A percentile compares a stretch with the other conserved stretches of the same genome.
Evolutionary conservation across 768 basidiomycete genomes (phyloP).

Genomic region (Phallus indusiatus): DNA sequence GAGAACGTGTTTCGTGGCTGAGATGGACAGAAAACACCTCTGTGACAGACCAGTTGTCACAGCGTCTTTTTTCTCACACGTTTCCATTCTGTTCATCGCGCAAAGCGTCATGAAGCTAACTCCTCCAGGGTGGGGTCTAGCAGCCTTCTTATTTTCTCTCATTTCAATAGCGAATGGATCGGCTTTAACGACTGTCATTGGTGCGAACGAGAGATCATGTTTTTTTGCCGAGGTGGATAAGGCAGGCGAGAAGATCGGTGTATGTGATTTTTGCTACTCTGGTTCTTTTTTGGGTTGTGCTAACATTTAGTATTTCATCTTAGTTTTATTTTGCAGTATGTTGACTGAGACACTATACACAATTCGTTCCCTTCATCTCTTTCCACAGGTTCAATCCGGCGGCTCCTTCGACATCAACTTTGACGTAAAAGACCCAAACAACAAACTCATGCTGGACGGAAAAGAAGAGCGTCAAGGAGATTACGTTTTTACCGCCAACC

Average conservation of each 20-base stretch:
- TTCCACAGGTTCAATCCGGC: conserved; percentile 86
- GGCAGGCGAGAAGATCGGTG: conserved; percentile 84
- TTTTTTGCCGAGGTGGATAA: conserved; percentile 98
- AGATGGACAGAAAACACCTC: too few species aligned
- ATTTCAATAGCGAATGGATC: conserved; percentile 29
- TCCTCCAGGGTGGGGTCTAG: conserved; percentile 4
- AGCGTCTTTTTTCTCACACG: too few species aligned
- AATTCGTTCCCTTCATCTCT: not conserved
- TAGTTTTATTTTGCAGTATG: conserved; percentile 98
- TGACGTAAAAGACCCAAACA: conserved; percentile 84
- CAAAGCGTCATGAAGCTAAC: not conserved
- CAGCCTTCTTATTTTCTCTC: not conserved
- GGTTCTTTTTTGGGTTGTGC: not conserved
- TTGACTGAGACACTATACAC: conserved; percentile 17
- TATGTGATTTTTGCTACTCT: conserved; percentile 29
- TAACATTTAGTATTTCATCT: conserved; percentile 11
- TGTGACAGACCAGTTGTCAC: too few species aligned
- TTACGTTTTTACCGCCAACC: conserved; percentile 93
- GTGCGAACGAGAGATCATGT: conserved; percentile 75
- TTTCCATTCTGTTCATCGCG: not conserved
- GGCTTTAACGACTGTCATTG: conserved; percentile 71
- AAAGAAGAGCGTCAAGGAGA: conserved; percentile 89
- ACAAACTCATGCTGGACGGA: conserved; percentile 82
- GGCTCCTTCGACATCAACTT: conserved; percentile 96
- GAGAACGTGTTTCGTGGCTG: too few species aligned